Conservation (phyloP, 2,329 filamentous ascomycete species). For the Pestalotiopsis sp. region DNA sequence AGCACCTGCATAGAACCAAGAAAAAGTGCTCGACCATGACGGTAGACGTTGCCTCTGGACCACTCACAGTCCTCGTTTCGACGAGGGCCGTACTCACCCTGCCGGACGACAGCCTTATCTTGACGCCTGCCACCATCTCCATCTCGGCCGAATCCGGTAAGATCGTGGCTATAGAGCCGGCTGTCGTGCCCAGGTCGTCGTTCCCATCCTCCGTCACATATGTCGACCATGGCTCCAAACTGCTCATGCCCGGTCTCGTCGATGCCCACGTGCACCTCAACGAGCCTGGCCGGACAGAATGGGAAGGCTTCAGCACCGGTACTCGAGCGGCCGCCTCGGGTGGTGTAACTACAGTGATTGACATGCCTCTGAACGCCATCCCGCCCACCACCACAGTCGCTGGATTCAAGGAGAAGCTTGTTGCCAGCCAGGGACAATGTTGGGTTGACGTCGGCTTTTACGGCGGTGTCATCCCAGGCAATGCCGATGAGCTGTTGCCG, state of each 20-base stretch:
- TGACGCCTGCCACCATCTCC: constrained; percentile 82
- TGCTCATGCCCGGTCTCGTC: constrained; percentile 88
- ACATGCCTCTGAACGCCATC: constrained; percentile 98
- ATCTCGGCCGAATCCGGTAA: constrained; percentile 81
- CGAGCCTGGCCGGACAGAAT: constrained; percentile 94
- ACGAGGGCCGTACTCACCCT: constrained; percentile 80
- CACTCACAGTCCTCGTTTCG: constrained; percentile 77
- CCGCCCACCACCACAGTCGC: constrained; percentile 90
- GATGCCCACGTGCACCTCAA: constrained; percentile 98
- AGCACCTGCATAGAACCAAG: background rate
- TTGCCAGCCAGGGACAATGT: constrained; percentile 82
- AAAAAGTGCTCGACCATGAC: constrained; percentile 22
- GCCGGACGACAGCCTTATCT: constrained; percentile 58
- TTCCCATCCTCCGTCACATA: constrained; percentile 78
- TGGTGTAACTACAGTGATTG: constrained; percentile 93
- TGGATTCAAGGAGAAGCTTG: constrained; percentile 82
- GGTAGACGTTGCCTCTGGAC: constrained; percentile 26
- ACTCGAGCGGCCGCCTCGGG: constrained; percentile 93
- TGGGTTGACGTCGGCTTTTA: constrained; percentile 99
- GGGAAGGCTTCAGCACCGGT: constrained; percentile 97
- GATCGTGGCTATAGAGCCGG: constrained; percentile 75
- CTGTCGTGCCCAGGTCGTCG: constrained; percentile 71
- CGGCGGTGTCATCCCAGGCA: constrained; percentile 91
- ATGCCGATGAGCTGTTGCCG: constrained; percentile 75
- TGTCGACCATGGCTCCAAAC: constrained; percentile 79